A percentile compares a stretch with the other conserved stretches of the same genome.
Evolutionary conservation across 2,329 filamentous ascomycete species (phyloP).

Genomic region (Arthrobotrys musiformis): DNA sequence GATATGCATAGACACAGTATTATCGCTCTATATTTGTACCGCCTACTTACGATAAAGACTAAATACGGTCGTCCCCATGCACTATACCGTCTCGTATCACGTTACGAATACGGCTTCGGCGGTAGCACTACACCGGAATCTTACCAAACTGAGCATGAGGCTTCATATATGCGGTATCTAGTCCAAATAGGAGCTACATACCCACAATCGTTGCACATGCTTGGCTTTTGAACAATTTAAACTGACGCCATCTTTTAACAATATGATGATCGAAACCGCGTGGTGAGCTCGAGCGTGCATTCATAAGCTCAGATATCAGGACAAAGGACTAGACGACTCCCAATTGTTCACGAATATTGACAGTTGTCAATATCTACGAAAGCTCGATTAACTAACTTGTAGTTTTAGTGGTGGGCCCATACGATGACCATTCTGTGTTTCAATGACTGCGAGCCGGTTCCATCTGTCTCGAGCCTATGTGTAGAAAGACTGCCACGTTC

Average conservation of each 20-base stretch:
- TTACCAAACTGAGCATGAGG: conserved; percentile 8
- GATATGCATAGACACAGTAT: not conserved
- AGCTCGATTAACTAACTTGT: too few relatives aligned
- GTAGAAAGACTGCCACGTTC: not conserved
- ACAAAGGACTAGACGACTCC: too few relatives aligned
- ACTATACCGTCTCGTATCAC: conserved; percentile 11
- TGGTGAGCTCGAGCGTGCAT: too few relatives aligned
- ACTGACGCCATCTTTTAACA: too few relatives aligned
- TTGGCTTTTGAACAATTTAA: too few relatives aligned
- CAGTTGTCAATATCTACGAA: too few relatives aligned
- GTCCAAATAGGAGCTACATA: not conserved
- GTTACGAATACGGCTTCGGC: not conserved
- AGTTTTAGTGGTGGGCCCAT: too few relatives aligned
- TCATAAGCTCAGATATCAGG: too few relatives aligned
- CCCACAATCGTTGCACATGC: not conserved
- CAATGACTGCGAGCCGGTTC: not conserved
- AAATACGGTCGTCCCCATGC: not conserved
- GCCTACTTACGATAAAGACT: not conserved
- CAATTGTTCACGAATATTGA: too few relatives aligned
- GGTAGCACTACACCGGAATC: conserved; percentile 19
- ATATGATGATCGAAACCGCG: too few relatives aligned
- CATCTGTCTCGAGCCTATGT: not conserved
- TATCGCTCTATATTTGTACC: not conserved
- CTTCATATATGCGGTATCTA: not conserved
- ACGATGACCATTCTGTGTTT: not conserved